Evolutionary conservation across 495 filamentous ascomycete species (phyloP).

Genomic region (Neurospora sublineolata): DNA sequence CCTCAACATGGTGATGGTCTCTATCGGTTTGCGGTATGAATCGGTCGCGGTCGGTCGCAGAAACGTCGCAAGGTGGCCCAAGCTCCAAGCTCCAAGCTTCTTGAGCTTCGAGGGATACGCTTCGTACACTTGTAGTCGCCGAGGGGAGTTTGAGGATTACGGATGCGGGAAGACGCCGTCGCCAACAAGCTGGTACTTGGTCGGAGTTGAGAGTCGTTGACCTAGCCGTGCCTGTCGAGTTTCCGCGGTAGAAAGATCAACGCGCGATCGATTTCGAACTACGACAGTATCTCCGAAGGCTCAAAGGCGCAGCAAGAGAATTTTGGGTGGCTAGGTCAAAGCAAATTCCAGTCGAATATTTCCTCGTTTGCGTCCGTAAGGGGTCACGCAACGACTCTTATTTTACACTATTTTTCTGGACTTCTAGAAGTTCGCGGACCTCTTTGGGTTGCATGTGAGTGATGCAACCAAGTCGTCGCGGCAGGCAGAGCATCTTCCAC

Average conservation of each 20-base stretch:
- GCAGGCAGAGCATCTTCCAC: not conserved
- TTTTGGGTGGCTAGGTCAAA: not conserved
- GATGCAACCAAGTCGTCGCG: not conserved
- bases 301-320: not conserved
- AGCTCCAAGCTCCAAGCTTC: not conserved
- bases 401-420: not conserved
- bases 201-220: not conserved
- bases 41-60: not conserved
- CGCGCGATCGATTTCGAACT: not conserved
- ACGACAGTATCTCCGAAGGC: not conserved
- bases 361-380: not conserved
- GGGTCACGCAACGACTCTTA: not conserved
- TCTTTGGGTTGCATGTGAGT: not conserved
- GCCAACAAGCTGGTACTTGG: not conserved
- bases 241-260: not conserved
- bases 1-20: conserved; percentile 8
- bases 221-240: not conserved
- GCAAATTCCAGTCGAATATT: not conserved
- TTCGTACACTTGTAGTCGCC: not conserved
- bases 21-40: not conserved
- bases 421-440: not conserved
- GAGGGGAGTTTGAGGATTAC: not conserved
- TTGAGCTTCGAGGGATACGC: not conserved
- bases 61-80: not conserved
- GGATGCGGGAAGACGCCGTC: not conserved